Base-by-base conservation (phyloP, 2,329 filamentous ascomycete genomes). In the Colletotrichum sp. region DNA sequence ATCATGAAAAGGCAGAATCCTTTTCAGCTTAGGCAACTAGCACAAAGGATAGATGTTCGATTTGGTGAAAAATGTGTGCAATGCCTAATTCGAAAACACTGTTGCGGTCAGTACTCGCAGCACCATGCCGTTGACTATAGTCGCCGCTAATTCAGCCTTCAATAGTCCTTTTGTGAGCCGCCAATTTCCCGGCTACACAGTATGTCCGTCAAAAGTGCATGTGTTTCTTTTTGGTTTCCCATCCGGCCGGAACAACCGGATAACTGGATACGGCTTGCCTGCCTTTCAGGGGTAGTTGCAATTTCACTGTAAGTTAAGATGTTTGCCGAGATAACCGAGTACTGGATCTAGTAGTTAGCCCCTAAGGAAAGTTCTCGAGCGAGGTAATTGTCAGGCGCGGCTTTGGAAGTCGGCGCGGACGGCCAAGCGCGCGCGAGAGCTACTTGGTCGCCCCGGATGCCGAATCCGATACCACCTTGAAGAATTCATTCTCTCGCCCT, bases 381-480 rank as follows among this genome's bases (percentile, higher is more conserved):
- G 18, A 48, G 18, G 18, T 21, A n/a, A 2, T 13, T 2, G n/a
- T 21, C 13, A 1, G 1, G n/a, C n/a, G 43, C 6, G 2, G n/a
- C 12, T 24, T 21, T 52, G 10, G 6, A 48, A 48, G 1, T 5
- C 43, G 18, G 18, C 18, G 18, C 38, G 18, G 38, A 48, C 10
- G n/a, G 2, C n/a, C 10, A 52, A 21, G 3, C 43, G 43, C n/a
- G 43, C n/a, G 43, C 4, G 43, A 8, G n/a, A 21, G n/a, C 43
- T 21, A 21, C 43, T 52, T 13, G 4, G 1, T 52, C 43, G 43
- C n/a, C 4, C 0, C 43, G 7, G 43, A 52, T 52, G 43, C 43
- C 43, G 6, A 21, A 4, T 0, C n/a, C 10, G n/a, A 21, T 13
- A 52, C 1, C 10, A 48, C n/a, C 3, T 0, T 2, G 0, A n/a